Conservation (phyloP, 2,329 filamentous ascomycete genomes). For the Verticillium alfalfae region DNA sequence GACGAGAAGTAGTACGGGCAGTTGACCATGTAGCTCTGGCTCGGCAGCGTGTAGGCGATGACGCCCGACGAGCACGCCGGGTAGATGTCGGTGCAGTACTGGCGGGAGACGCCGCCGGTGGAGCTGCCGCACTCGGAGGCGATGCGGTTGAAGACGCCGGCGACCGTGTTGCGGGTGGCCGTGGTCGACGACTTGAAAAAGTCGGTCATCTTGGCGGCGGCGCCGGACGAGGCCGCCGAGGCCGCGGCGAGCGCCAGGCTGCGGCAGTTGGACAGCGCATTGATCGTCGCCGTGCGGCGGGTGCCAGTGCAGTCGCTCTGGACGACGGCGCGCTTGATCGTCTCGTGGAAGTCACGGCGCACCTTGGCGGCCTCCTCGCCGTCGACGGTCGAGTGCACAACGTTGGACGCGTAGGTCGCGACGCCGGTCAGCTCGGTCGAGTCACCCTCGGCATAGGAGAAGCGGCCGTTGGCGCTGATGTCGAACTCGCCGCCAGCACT, state of each 20-base stretch:
- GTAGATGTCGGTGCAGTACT: conserved; percentile 56
- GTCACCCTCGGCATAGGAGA: conserved; percentile 48
- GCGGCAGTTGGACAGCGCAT: conserved; percentile 49
- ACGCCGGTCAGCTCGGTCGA: conserved; percentile 48
- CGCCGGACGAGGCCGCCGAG: conserved; percentile 41
- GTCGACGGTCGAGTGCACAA: conserved; percentile 50
- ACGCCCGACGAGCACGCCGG: conserved; percentile 24
- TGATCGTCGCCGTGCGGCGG: conserved; percentile 35
- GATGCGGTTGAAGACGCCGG: conserved; percentile 44
- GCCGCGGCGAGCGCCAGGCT: conserved; percentile 48
- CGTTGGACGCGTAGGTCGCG: conserved; percentile 54
- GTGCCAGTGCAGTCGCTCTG: conserved; percentile 49
- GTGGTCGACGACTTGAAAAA: conserved; percentile 57
- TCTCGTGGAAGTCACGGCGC: conserved; percentile 34
- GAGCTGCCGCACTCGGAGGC: conserved; percentile 49
- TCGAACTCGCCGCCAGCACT: conserved; percentile 47
- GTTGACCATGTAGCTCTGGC: conserved; percentile 51
- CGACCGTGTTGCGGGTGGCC: conserved; percentile 41
- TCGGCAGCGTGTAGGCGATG: conserved; percentile 56
- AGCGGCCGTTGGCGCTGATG: conserved; percentile 48
- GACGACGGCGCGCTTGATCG: conserved; percentile 42
- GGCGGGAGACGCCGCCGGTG: conserved; percentile 39
- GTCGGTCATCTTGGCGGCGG: conserved; percentile 44
- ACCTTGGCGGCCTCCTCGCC: conserved; percentile 46
- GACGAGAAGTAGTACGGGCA: conserved; percentile 52